Conservation (phyloP, 768 basidiomycete genomes). For the Trametes gibbosa region DNA sequence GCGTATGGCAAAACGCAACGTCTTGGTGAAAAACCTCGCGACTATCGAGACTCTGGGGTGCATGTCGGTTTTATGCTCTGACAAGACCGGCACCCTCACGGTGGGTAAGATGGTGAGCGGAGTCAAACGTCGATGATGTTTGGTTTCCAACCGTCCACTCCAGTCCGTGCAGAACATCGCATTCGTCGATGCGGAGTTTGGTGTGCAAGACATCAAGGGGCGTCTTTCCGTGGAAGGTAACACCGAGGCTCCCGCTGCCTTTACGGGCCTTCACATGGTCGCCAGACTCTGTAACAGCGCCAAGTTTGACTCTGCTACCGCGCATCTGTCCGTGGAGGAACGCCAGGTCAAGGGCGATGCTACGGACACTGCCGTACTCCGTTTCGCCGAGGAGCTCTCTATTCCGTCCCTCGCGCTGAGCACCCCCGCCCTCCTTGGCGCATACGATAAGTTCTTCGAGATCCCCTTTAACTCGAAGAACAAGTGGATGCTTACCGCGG, state of each 20-base stretch:
- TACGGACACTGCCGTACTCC: constrained; percentile 54
- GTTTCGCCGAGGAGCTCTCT: constrained; percentile 40
- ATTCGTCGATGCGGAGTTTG: constrained; percentile 32
- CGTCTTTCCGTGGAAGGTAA: constrained; percentile 4
- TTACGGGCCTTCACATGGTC: constrained; percentile 36
- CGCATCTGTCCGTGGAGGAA: constrained; percentile 27
- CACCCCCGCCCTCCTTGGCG: background rate
- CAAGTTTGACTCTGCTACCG: constrained; percentile 39
- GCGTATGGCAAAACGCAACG: constrained; percentile 49
- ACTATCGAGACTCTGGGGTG: constrained; percentile 68
- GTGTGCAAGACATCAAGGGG: constrained; percentile 22
- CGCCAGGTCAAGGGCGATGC: constrained; percentile 49
- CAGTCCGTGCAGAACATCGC: constrained; percentile 42
- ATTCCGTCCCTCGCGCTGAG: constrained; percentile 12
- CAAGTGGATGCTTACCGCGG: constrained; percentile 57
- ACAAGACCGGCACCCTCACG: constrained; percentile 65
- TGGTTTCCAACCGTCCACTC: background rate
- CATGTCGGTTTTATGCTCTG: constrained; percentile 51
- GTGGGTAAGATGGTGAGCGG: constrained; percentile 44
- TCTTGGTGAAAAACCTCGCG: constrained; percentile 53
- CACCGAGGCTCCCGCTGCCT: constrained; percentile 20
- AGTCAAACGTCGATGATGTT: background rate
- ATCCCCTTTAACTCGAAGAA: constrained; percentile 42
- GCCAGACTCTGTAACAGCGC: constrained; percentile 60
- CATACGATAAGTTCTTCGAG: constrained; percentile 28